Base-by-base conservation (phyloP, 1,139 yeast genomes). In the Ogataea hybrid region DNA sequence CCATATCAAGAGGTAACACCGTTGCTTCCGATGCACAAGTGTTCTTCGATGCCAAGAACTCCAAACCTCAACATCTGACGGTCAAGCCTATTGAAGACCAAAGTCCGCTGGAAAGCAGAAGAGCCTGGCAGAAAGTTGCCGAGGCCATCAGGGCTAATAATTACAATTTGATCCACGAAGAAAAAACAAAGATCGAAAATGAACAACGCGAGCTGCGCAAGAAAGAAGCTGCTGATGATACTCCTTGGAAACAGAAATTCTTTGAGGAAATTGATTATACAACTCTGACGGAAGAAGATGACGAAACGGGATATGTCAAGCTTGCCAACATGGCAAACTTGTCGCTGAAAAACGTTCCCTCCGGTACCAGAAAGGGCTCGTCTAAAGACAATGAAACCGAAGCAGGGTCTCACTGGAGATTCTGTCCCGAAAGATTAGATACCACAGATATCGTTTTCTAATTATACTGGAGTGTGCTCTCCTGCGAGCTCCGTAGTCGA, bases 121-220 rank as follows among this genome's bases (percentile, higher is more conserved):
- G 70, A 51, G 96, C 96, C 14, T 90, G 97, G 97, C 54, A 58
- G 31, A 76, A 80, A 54, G 97, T 90, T 27, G 95, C 96, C 1
- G 87, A 75, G n/a, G 97, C 97, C 12, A 84, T 88, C 53, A 77
- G 72, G 48, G 64, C 68, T 33, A 83, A 90, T 32, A 84, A 89
- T 62, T 86, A 75, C 62, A 88, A 86, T 53, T 64, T 74, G 51
- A 87, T 89, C 54, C 81, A 81, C 57, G 67, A 68, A 49, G 89
- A 84, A 57, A 90, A 90, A 70, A 71, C 88, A 12, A 68, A 71
- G 60, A 75, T 90, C 54, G 97, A 90, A 67, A 84, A 84, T 59
- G 75, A 70, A 29, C 96, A 90, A 69, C 80, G 97, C 57, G 90
- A 79, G 37, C 62, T 82, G 64, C 79, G 97, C 61, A 81, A 79